Conservation (phyloP, 768 basidiomycete genomes). For the Suillus alpinus region DNA sequence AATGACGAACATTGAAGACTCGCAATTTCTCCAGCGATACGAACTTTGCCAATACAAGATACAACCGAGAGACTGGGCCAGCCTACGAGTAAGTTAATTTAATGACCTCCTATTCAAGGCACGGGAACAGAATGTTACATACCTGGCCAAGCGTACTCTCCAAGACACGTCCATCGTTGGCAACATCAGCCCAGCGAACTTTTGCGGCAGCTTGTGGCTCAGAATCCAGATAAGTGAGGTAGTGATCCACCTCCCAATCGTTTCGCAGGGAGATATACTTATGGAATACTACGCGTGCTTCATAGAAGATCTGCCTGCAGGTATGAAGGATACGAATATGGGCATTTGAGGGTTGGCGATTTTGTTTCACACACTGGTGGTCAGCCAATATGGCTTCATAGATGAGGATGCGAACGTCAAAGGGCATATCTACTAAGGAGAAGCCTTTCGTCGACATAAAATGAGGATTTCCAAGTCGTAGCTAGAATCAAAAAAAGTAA, state of each 20-base stretch:
- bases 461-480: neutral
- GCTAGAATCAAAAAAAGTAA: too few species aligned
- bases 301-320: slow-evolving; percentile 29
- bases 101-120: slow-evolving; percentile 3
- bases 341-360: slow-evolving; percentile 32
- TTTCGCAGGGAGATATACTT: slow-evolving; percentile 37
- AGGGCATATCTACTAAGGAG: slow-evolving; percentile 27
- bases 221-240: slow-evolving; percentile 21
- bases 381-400: slow-evolving; percentile 30
- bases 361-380: slow-evolving; percentile 17
- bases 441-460: neutral
- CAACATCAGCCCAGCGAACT: slow-evolving; percentile 36
- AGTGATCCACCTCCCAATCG: slow-evolving; percentile 34
- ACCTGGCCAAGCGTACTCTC: slow-evolving; percentile 15
- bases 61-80: slow-evolving; percentile 30
- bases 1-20: slow-evolving; percentile 30
- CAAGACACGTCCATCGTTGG: slow-evolving; percentile 37
- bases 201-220: slow-evolving; percentile 17
- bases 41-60: slow-evolving; percentile 28
- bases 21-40: slow-evolving; percentile 27
- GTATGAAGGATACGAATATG: slow-evolving; percentile 33
- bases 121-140: slow-evolving; percentile 13
- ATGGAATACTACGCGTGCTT: slow-evolving; percentile 28
- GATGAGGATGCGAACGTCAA: slow-evolving; percentile 34
- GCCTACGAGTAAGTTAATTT: slow-evolving; percentile 6